phyloP scores from a whole-genome alignment of 495 filamentous ascomycete species.

The Hypoxylon perforatum region DNA sequence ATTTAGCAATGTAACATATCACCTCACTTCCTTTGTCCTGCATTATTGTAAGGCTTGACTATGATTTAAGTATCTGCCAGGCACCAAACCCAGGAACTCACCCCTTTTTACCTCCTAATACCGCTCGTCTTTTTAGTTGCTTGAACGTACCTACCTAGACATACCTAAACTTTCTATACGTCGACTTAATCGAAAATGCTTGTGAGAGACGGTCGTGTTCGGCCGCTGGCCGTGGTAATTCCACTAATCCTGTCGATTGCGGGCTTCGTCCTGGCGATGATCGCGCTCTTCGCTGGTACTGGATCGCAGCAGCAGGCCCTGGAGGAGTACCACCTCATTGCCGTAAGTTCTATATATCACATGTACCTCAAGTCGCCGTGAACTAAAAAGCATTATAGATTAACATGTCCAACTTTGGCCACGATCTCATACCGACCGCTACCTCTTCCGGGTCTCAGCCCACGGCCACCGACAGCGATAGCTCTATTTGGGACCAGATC shows the following conservation, averaged over 20 bases:
- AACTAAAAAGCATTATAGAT: constrained; percentile 54
- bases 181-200: constrained; percentile 16
- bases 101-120: not conserved
- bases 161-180: not conserved
- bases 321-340: constrained; percentile 72
- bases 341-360: constrained; percentile 58
- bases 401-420: constrained; percentile 71
- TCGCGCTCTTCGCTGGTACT: constrained; percentile 78
- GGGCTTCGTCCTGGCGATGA: constrained; percentile 73
- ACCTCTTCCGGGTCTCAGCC: constrained; percentile 41
- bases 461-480: constrained; percentile 20
- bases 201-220: constrained; percentile 32
- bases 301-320: constrained; percentile 58
- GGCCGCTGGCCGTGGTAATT: constrained; percentile 51
- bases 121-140: not conserved
- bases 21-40: constrained; percentile 14
- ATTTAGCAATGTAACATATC: not conserved
- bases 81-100: not conserved
- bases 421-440: constrained; percentile 55
- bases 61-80: constrained; percentile 12
- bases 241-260: constrained; percentile 62
- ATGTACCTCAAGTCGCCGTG: constrained; percentile 7
- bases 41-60: constrained; percentile 1
- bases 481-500: constrained; percentile 35
- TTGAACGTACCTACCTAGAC: not conserved